Evolutionary conservation across 2,329 filamentous ascomycete genomes (phyloP), one percentile per base, ranked within the genome.

Genomic region (Zopfia rhizophila): DNA sequence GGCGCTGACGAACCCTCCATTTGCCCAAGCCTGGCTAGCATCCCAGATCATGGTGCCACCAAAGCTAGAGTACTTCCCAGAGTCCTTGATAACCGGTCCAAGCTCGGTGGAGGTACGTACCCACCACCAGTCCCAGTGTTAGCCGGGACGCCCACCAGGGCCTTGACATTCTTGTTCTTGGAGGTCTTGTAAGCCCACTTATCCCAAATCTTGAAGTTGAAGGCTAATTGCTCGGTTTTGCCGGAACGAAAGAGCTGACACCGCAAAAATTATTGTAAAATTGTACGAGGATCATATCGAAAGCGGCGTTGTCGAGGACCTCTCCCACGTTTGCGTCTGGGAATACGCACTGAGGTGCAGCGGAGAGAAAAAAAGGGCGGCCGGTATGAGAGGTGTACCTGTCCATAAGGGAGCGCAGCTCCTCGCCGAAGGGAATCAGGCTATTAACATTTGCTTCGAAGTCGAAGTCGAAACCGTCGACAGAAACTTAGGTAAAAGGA

Each of bases 391-490:
- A 76, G 4, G 7, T 27, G 22, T 25, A 31, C 18, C 72, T 72
- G 55, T 83, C 75, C 76, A 86, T 85, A 24, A 78, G 56, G 13
- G 65, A 58, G 25, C 85, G 82, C 7, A 89, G 77, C 43, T 78
- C 73, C 27, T 76, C 72, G 2, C 80, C 85, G 58, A 90, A 88
- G 1, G 81, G 71, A 0, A 75, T 76, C 72, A 87, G 83, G 71
- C 88, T 85, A 30, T 69, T 67, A n/a, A 80, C 79, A 3, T 68
- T 67, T 5, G 81, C 75, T 71, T 91, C 87, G 51, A 90, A 85
- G 66, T 91, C 88, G 51, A 91, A 83, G 70, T 91, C 88, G 66
- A 91, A 90, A 3, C 88, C 88, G 65, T 91, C 86, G 30, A 91
- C 73, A 3, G 82, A 76, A 10, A 84, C 82, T 11, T 73, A 69